Base-by-base conservation (phyloP, 495 filamentous ascomycete genomes). In the Talaromyces proteolyticus region DNA sequence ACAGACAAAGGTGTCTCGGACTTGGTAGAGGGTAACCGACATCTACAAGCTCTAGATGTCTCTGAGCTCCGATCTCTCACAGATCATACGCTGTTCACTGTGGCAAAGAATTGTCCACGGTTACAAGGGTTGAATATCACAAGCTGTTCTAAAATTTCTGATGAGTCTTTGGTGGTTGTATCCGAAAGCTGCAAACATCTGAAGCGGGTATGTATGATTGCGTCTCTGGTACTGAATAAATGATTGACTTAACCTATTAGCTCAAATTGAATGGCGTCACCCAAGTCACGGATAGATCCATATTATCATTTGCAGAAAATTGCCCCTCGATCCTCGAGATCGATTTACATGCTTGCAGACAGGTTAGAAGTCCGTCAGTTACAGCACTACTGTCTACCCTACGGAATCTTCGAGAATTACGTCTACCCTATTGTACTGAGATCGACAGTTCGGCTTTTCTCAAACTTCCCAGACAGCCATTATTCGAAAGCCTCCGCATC, bases 81-180 rank as follows among this genome's bases (percentile, higher is more conserved):
- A 3, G 90, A 95, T 53, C 72, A 76, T 53, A 91, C 92, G 3
- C 80, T 99, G 62, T 65, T 78, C 42, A 78, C 82, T n/a, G 81
- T 97, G 19, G 84, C 93, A 0, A 78, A 80, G 40, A 86, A 91
- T 65, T 96, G 92, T 61, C 73, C 73, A 4, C 80, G 88, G 21
- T 75, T 99, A 5, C 94, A 99, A 63, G 94, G 94, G 12, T 72
- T 99, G 43, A 99, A 99, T 57, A 82, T 99, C 50, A 91, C 91
- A 22, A 84, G 80, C 24, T 99, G 94, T 72, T 78, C 70, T 44
- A 86, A 83, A 60, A 78, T 96, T 29, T 90, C 91, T 0, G 91
- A 95, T 62, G 84, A 87, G 26, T 91, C 90, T 22, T 69, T 98
- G 62, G 78, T 88, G 34, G 75, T 77, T n/a, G 77, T 98, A 14